Conservation (phyloP, 371 early-diverging fungal genomes). For the Capillidium rhysosporum region DNA sequence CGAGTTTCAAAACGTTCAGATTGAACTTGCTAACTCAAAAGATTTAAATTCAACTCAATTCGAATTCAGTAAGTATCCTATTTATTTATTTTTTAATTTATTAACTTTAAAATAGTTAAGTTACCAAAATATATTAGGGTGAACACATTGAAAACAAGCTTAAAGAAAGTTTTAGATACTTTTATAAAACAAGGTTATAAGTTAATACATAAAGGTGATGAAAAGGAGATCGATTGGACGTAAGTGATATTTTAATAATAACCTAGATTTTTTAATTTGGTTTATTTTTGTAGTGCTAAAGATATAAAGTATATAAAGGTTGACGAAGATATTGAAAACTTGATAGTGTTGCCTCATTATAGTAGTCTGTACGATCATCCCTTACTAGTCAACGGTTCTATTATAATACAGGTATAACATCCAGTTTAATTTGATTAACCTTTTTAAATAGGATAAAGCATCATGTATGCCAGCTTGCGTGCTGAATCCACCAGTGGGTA, state of each 20-base stretch:
- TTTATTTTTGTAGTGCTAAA: neutral
- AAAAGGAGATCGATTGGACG: constrained; percentile 16
- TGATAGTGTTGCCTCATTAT: constrained; percentile 65
- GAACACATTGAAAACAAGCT: constrained; percentile 41
- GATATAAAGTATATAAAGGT: constrained; percentile 17
- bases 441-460: constrained; percentile 56
- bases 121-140: constrained; percentile 59
- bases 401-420: constrained; percentile 59
- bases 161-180: constrained; percentile 36
- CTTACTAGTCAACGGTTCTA: constrained; percentile 42
- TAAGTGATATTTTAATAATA: constrained; percentile 6
- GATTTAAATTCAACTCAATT: constrained; percentile 31
- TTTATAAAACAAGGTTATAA: constrained; percentile 40
- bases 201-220: constrained; percentile 13
- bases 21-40: constrained; percentile 46
- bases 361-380: constrained; percentile 66
- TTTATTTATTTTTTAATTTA: neutral
- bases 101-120: constrained; percentile 14
- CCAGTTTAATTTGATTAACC: neutral
- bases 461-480: constrained; percentile 93
- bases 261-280: neutral
- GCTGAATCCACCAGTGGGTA: constrained; percentile 42
- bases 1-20: constrained; percentile 14
- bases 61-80: constrained; percentile 8
- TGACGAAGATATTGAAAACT: constrained; percentile 57